Evolutionary conservation across 1,284 basidiomycete genomes (phyloP), one percentile per base, ranked within the genome.

Genomic region (Fomitopsis betulina): DNA sequence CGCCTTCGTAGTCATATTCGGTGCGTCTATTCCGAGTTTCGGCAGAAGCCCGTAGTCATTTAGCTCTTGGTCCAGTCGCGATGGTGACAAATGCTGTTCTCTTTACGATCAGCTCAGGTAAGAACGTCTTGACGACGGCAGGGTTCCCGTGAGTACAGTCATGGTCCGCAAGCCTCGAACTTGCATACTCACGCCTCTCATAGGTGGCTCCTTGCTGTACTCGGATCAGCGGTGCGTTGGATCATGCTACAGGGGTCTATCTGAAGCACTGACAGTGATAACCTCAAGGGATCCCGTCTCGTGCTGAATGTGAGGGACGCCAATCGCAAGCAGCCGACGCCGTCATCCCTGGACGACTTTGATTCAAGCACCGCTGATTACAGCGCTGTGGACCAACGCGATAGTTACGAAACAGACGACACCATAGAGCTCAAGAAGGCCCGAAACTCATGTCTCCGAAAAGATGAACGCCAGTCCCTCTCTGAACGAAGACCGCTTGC

Each of bases 31-130:
- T 15, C 25, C 51, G n/a, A 40, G 17, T 23, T 19, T 23, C 19
- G 8, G 17, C 47, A 19, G 5, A 49, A 45, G 13, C 19, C 27
- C 27, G 51, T 12, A 38, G 13, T 40, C 9, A 19, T 10, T 37
- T 32, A n/a, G 19, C 27, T 5, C 35, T 47, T 33, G 42, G 27
- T 21, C 5, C 59, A 70, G 69, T 61, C 47, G 66, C 63, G 0
- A 68, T 68, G 67, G 49, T 68, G 7, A 58, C 60, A 43, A 70
- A 70, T 55, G 67, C 68, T 0, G 35, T 70, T 12, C 55, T 70
- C 6, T 70, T 70, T 59, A 65, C 67, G 1, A 42, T 67, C 15
- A 66, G 65, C 9, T 65, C 68, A 5, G 35, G 35, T 3, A 6
- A 37, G 35, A 61, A 63, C 2, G 66, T 67, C 13, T 58, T 70